Evolutionary conservation across 2,329 filamentous ascomycete genomes (phyloP).

Genomic region (Eutypella sp.): DNA sequence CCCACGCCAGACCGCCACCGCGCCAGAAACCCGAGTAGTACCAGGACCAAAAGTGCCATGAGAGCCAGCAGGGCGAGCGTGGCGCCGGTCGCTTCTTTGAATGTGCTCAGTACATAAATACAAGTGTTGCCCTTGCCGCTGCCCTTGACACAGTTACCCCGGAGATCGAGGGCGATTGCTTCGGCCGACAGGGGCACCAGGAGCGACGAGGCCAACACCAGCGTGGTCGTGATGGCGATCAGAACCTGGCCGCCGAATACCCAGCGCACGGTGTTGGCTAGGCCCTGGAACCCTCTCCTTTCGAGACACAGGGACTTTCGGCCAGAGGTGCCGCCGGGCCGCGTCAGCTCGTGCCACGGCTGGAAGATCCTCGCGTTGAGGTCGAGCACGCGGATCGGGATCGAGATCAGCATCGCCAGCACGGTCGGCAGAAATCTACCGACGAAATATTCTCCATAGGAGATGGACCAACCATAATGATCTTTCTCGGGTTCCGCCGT

Average conservation of each 20-base stretch:
- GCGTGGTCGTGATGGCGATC: conserved; percentile 20
- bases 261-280: conserved; percentile 16
- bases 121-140: conserved; percentile 16
- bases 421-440: conserved; percentile 37
- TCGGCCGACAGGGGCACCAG: conserved; percentile 26
- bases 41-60: conserved; percentile 22
- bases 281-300: conserved; percentile 16
- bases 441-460: conserved; percentile 16
- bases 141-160: conserved; percentile 17
- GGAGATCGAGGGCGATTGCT: conserved; percentile 24
- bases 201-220: conserved; percentile 21
- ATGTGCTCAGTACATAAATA: conserved; percentile 25
- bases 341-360: conserved; percentile 27
- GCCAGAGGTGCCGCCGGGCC: conserved; percentile 23
- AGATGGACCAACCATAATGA: conserved; percentile 1
- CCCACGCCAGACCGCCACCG: conserved; percentile 27
- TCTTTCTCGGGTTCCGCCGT: neutral
- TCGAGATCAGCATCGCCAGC: conserved; percentile 32
- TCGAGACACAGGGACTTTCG: conserved; percentile 26
- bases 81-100: conserved; percentile 17
- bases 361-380: conserved; percentile 36
- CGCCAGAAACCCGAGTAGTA: conserved; percentile 18
- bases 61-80: conserved; percentile 21
- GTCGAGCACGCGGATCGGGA: conserved; percentile 36
- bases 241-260: conserved; percentile 19